phyloP scores from a whole-genome alignment of 176 grass and related monocot genomes.

The Cymbopogon citratus region DNA sequence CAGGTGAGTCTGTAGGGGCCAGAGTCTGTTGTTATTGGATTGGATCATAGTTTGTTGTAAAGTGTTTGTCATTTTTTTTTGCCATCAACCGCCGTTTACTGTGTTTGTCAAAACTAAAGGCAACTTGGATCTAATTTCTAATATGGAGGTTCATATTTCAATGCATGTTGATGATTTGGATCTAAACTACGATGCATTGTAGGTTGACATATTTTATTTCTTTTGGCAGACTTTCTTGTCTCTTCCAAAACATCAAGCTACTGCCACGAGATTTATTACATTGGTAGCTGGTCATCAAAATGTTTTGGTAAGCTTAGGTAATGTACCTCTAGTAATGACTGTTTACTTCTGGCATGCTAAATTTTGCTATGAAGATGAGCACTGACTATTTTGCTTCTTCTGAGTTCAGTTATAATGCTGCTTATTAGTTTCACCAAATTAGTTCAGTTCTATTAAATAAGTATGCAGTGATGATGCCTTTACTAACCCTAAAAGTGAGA shows the following conservation, averaged over 20 bases:
- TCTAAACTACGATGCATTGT: not conserved
- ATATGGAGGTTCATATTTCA: not conserved
- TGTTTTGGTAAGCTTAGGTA: conserved; percentile 37
- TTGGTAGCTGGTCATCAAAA: conserved; percentile 46
- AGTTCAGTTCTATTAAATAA: not conserved
- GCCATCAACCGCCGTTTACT: not conserved
- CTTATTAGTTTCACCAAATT: not conserved
- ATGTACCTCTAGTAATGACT: conserved; percentile 6
- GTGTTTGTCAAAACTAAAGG: conserved; percentile 4
- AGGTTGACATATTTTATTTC: conserved; percentile 17
- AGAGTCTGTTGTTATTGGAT: not conserved
- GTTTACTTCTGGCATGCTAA: conserved; percentile 1
- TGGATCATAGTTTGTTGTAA: not conserved
- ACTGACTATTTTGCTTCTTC: not conserved
- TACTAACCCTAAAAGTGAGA: not conserved
- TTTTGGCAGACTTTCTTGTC: conserved; percentile 57
- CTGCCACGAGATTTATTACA: conserved; percentile 54
- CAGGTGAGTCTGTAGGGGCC: conserved; percentile 30
- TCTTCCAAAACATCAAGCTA: conserved; percentile 51
- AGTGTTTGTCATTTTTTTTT: not conserved
- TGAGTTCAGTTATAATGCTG: not conserved
- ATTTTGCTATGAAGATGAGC: conserved; percentile 12
- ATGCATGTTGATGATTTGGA: not conserved
- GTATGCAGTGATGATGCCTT: not conserved
- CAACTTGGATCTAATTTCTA: not conserved